Conservation (phyloP, 352 stramenopile genomes). For the Phytophthora podocarpi region DNA sequence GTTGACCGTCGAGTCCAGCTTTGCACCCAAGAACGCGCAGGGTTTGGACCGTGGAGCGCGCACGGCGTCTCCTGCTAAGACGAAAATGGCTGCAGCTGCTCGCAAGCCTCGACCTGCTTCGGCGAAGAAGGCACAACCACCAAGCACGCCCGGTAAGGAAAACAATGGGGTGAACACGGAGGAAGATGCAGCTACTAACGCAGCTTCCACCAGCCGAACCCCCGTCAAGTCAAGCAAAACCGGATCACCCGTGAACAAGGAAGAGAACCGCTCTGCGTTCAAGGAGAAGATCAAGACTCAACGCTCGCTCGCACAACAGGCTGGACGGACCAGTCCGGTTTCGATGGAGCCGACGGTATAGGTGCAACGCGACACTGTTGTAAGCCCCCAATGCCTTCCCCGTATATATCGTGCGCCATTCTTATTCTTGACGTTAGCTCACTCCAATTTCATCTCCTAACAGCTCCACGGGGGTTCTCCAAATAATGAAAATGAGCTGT, state of each 20-base stretch:
- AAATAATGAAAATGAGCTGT: conserved; percentile 28
- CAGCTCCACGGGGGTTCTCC: conserved; percentile 2
- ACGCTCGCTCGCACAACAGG: conserved; percentile 9
- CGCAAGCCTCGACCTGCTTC: conserved; percentile 33
- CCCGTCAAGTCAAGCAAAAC: conserved; percentile 35
- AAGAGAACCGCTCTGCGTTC: conserved; percentile 44
- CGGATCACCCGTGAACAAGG: conserved; percentile 26
- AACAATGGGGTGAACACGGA: conserved; percentile 24
- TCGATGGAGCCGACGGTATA: conserved; percentile 14
- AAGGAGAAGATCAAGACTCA: conserved; percentile 47
- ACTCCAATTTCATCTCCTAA: conserved; percentile 17
- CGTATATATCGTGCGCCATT: conserved; percentile 31
- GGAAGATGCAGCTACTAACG: conserved; percentile 22
- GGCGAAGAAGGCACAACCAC: conserved; percentile 11
- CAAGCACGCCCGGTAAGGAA: conserved; percentile 38
- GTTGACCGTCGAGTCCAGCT: conserved; percentile 64
- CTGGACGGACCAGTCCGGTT: background rate
- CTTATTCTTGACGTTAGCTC: conserved; percentile 25
- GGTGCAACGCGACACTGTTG: conserved; percentile 1
- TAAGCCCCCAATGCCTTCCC: background rate
- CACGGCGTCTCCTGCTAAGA: conserved; percentile 16
- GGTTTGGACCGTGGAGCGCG: conserved; percentile 11
- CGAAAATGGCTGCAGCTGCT: conserved; percentile 1
- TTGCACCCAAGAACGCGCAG: conserved; percentile 54
- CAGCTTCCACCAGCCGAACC: conserved; percentile 24